Evolutionary conservation across 306 rosid genomes (phyloP).

Genomic region (Malus sieversii): DNA sequence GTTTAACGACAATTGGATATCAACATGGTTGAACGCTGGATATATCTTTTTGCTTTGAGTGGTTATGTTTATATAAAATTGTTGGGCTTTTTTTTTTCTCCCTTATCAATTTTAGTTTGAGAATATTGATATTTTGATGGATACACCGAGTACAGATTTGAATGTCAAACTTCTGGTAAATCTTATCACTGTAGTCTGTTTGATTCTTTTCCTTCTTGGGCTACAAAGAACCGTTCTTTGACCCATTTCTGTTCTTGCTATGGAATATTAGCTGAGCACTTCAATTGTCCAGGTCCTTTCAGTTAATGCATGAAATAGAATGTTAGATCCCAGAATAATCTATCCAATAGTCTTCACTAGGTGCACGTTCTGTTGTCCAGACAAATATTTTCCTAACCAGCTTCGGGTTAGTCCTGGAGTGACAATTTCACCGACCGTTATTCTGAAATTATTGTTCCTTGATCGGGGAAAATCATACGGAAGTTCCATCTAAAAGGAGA

Average conservation of each 20-base stretch:
- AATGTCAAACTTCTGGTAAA: background rate
- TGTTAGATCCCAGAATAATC: background rate
- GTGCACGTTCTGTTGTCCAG: background rate
- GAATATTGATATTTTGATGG: background rate
- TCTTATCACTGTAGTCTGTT: background rate
- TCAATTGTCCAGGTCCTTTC: background rate
- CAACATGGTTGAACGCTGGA: background rate
- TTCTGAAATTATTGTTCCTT: background rate
- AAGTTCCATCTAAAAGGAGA: background rate
- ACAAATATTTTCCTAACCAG: background rate
- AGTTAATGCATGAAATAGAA: background rate
- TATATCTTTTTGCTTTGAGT: background rate
- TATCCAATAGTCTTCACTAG: background rate
- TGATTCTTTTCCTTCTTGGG: background rate
- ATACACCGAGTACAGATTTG: background rate
- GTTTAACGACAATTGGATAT: background rate
- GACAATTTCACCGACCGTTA: background rate
- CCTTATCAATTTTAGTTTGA: background rate
- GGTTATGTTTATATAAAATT: background rate
- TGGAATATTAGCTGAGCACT: background rate
- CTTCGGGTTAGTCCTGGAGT: background rate
- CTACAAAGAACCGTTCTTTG: background rate
- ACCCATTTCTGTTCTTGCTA: background rate
- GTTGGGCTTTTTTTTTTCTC: background rate
- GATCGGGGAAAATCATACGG: background rate